Percentiles rank a stretch among this genome's conserved stretches.
Conservation (phyloP, 129 eudicot genomes). For the Smallanthus sonchifolius region DNA sequence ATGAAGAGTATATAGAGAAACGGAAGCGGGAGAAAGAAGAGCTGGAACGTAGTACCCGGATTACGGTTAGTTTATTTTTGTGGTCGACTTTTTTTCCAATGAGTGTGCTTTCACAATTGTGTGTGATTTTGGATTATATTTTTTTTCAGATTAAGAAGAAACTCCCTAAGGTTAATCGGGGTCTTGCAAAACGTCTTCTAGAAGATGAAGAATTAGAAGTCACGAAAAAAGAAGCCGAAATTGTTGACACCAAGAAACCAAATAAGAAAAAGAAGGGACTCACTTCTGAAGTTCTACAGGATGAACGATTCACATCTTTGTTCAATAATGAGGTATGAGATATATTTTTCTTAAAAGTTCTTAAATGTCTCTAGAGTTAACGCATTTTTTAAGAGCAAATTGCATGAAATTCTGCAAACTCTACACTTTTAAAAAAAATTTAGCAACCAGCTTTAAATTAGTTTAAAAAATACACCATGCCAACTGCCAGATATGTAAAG, state of each 20-base stretch:
- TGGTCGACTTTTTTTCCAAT: background rate
- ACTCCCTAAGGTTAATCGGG: conserved; percentile 80
- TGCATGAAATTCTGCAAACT: background rate
- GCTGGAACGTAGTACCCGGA: conserved; percentile 53
- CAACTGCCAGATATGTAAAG: too few relatives aligned
- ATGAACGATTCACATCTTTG: conserved; percentile 51
- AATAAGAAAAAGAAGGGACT: conserved; percentile 85
- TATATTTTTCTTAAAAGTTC: background rate
- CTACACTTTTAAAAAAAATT: too few relatives aligned
- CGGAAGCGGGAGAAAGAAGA: conserved; percentile 69
- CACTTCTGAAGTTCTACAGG: conserved; percentile 61
- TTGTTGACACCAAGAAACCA: conserved; percentile 46
- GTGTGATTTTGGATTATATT: background rate
- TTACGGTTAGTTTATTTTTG: conserved; percentile 58
- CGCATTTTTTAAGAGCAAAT: background rate
- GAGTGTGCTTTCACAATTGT: background rate
- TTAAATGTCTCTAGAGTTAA: background rate
- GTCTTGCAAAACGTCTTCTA: conserved; percentile 50
- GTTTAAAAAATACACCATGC: too few relatives aligned
- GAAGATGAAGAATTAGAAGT: conserved; percentile 69
- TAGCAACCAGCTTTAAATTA: background rate
- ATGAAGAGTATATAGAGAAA: conserved; percentile 68
- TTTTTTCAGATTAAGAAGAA: conserved; percentile 67
- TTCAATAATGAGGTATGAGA: conserved; percentile 51
- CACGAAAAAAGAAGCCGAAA: conserved; percentile 39